Base-by-base conservation (phyloP, 2,329 filamentous ascomycete species). In the Pseudogymnoascus sp. region DNA sequence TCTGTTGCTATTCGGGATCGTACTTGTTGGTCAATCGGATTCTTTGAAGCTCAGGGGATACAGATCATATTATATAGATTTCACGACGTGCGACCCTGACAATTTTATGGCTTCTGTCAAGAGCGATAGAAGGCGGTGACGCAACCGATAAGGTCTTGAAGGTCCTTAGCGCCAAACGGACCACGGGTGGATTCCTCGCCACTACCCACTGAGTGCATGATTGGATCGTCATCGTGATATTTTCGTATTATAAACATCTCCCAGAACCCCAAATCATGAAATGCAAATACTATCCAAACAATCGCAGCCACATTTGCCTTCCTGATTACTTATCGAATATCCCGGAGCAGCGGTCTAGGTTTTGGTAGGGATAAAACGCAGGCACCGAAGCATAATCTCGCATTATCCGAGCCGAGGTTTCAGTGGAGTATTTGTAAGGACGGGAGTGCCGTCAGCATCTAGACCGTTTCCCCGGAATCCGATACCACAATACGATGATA, bases 121-220 rank as follows among this genome's bases (percentile, higher is more conserved):
- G 5, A 19, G n/a, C 28, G 49, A 55, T 55, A 55, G 49, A 33
- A 33, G n/a, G 4, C 28, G 8, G 7, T 55, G 49, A 55, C 49
- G 49, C 49, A 55, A 55, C 49, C 49, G 49, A 55, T 55, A 55
- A 55, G 45, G 25, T 55, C 45, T 55, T n/a, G 45, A 28, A 55
- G 23, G 0, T 25, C 25, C n/a, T 12, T 55, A 55, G 45, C 45
- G 45, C 45, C 25, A 11, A 55, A 16, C 9, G 2, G 8, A 30
- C 3, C 23, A 28, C 14, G 7, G 45, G 45, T 55, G 45, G 45
- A 55, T 33, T 55, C 7, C 45, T 12, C 25, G 5, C n/a, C 25
- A 30, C 14, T 12, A 12, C 25, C 7, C 1, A 6, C 9, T 3
- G 4, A 30, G n/a, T 33, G 19, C 25, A 30, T 52, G 45, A 55